These are phyloP conservation scores for Dendryphion nanum DNA, from an alignment of 2,329 filamentous ascomycete genomes.

Conservation along the genomic window DNA sequence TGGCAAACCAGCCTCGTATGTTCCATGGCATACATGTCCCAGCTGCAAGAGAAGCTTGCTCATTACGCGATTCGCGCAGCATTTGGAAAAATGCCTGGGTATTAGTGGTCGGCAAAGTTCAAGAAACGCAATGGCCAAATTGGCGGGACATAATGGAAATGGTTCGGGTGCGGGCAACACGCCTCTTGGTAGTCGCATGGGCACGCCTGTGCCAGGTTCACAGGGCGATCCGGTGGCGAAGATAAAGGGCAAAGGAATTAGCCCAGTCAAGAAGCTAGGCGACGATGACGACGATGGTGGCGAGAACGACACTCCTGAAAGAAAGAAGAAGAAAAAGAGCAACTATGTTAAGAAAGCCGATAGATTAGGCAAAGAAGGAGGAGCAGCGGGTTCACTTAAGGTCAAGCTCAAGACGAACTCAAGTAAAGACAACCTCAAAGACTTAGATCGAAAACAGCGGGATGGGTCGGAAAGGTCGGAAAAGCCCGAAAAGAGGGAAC, in stretches of 20 bases:
- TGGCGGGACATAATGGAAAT: constrained; percentile 37
- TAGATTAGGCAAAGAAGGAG: constrained; percentile 19
- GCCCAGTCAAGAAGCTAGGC: constrained; percentile 30
- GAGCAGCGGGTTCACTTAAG: constrained; percentile 23
- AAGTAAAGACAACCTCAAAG: constrained; percentile 12
- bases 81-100: constrained; percentile 61
- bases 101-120: constrained; percentile 54
- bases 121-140: constrained; percentile 49
- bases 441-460: constrained; percentile 28
- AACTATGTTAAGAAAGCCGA: constrained; percentile 42
- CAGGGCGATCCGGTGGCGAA: constrained; percentile 24
- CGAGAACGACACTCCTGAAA: constrained; percentile 45
- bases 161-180: constrained; percentile 41
- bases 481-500: constrained; percentile 33
- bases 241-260: constrained; percentile 32
- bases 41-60: constrained; percentile 61
- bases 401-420: constrained; percentile 33
- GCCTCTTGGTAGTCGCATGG: constrained; percentile 43
- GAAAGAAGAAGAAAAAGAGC: constrained; percentile 52
- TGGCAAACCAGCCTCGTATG: constrained; percentile 46
- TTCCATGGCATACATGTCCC: constrained; percentile 57
- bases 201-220: constrained; percentile 39
- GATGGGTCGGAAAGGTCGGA: constrained; percentile 28
- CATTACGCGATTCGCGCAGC: constrained; percentile 60
- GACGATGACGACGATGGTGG: constrained; percentile 33